Base-by-base conservation (phyloP, 1,139 yeast genomes). In the Taiozyma onychis region DNA sequence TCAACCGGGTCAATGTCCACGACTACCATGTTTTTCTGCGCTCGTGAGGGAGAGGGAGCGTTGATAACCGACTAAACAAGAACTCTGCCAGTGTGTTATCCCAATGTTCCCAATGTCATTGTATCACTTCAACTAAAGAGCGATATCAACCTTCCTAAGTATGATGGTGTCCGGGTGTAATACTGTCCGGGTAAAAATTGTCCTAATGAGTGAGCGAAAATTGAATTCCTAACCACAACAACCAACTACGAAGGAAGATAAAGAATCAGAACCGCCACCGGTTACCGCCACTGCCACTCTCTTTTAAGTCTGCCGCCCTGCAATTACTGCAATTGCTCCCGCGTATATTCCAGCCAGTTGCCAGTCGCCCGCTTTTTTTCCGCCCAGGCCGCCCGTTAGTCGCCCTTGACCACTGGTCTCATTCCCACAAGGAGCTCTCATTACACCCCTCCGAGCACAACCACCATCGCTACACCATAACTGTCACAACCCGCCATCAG, bases 1-100 rank as follows among this genome's bases (percentile, higher is more conserved):
- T 59, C 59, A 14, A 37, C 42, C 6, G 46, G 43, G 3, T 53
- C 55, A 1, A 57, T 45, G 7, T 44, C 49, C 24, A 56, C 41
- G 7, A n/a, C 16, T 1, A 49, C 53, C 56, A 54, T 53, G 14
- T 22, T 22, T 2, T 22, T 39, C 14, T 13, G 14, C 14, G 11
- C 14, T 8, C 42, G 26, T 13, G n/a, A 16, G 14, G 22, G 11
- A 24, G 26, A 24, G 26, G 6, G 26, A 24, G 7, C 26, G 26
- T 24, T 24, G 6, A 24, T 24, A 5, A 24, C 26, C 7, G 6
- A 24, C 7, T 24, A 7, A 24, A 24, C 26, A 24, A 5, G 26
- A 24, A 7, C 26, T 24, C 4, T 24, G 7, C 26, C 26, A 24
- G 26, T 24, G 6, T 24, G 7, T 24, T 24, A 24, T 24, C 26